phyloP scores from a whole-genome alignment of 139 green algal species.

The Closterium sp. region DNA sequence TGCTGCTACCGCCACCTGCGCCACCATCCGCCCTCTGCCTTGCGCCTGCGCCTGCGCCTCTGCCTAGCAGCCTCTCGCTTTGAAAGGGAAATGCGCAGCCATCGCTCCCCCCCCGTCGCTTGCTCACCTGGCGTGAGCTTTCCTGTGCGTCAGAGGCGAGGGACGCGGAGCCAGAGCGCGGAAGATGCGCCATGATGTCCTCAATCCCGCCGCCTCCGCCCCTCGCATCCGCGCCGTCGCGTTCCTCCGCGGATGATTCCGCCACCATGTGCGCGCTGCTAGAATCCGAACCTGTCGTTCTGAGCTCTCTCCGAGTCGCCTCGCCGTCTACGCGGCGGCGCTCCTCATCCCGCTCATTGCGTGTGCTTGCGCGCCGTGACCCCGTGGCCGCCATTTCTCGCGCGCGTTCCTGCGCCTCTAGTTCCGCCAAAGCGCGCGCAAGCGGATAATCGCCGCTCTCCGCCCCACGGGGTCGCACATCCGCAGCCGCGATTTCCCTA shows the following conservation, averaged over 20 bases:
- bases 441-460: not conserved
- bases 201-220: not conserved
- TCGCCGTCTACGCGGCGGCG: not conserved
- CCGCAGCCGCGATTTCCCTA: not conserved
- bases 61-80: not conserved
- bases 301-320: not conserved
- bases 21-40: not conserved
- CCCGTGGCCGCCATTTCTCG: not conserved
- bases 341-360: not conserved
- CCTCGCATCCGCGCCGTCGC: not conserved
- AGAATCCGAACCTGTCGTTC: not conserved
- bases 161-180: not conserved
- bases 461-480: not conserved
- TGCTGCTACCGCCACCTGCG: not conserved
- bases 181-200: not conserved
- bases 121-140: not conserved
- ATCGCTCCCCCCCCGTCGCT: not conserved
- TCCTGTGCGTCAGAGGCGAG: not conserved
- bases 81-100: not conserved
- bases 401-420: not conserved
- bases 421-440: not conserved
- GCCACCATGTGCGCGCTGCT: not conserved
- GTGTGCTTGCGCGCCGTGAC: not conserved
- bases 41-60: not conserved
- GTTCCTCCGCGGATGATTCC: not conserved